phyloP scores from a whole-genome alignment of 257 asterid genomes.

The Solanum chilense region DNA sequence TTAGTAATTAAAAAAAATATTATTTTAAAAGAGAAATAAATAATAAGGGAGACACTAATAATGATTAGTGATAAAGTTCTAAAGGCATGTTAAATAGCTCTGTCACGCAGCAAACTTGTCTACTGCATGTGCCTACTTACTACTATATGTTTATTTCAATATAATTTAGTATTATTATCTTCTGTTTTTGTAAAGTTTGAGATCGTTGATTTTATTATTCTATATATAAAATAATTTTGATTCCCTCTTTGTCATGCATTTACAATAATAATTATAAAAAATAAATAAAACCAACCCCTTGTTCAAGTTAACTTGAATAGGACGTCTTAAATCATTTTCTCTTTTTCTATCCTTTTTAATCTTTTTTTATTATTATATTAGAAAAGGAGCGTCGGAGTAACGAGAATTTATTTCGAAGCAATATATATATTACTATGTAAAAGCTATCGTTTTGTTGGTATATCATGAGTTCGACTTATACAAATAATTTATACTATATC shows the following conservation, averaged over 20 bases:
- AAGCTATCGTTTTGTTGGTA: neutral
- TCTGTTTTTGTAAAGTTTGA: neutral
- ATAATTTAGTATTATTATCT: neutral
- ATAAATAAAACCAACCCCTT: neutral
- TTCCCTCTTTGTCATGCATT: neutral
- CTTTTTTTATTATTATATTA: neutral
- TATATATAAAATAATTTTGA: neutral
- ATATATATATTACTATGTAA: neutral
- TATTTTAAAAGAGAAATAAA: neutral
- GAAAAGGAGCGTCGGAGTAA: neutral
- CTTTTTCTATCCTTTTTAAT: neutral
- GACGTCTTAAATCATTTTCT: neutral
- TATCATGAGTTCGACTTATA: neutral
- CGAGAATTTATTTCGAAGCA: neutral
- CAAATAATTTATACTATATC: neutral
- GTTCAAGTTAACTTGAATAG: neutral
- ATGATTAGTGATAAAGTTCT: constrained; percentile 41
- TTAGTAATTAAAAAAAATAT: neutral
- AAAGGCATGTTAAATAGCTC: constrained; percentile 21
- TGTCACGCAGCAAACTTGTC: constrained; percentile 8
- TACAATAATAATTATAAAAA: neutral
- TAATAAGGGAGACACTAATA: constrained; percentile 28
- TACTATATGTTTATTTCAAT: neutral
- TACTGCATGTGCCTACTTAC: neutral
- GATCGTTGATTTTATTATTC: neutral